Evolutionary conservation across 2,329 filamentous ascomycete genomes (phyloP).

Genomic region (Cladophialophora psammophila): DNA sequence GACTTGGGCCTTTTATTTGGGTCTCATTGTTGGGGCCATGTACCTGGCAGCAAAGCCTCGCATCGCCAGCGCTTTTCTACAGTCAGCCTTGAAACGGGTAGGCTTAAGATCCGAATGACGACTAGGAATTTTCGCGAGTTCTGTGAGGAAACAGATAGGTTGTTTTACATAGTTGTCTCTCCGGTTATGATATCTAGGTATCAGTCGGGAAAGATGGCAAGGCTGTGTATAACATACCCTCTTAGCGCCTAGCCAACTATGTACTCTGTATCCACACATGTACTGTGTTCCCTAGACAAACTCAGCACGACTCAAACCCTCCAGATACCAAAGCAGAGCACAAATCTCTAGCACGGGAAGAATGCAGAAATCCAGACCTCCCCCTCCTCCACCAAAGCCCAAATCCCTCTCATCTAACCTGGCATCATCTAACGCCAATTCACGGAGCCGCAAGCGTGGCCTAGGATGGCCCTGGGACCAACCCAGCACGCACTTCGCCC

Average conservation of each 20-base stretch:
- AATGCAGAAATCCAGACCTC: conserved; percentile 21
- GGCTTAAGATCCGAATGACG: too few species aligned
- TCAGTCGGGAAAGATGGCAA: too few species aligned
- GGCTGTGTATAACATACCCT: too few species aligned
- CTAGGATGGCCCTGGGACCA: conserved; percentile 37
- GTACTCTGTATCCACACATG: too few species aligned
- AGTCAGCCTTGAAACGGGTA: too few species aligned
- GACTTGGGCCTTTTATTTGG: conserved; percentile 2
- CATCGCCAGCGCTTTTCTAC: too few species aligned
- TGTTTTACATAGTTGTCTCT: too few species aligned
- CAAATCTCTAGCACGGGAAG: not conserved
- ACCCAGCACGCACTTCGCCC: conserved; percentile 30
- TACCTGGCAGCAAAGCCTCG: conserved; percentile 6
- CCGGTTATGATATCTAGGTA: too few species aligned
- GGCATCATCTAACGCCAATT: not conserved
- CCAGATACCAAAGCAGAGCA: not conserved
- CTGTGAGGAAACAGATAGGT: too few species aligned
- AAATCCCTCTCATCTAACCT: conserved; percentile 28
- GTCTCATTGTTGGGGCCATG: not conserved
- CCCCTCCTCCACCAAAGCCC: conserved; percentile 32
- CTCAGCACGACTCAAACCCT: not conserved
- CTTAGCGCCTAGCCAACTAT: too few species aligned
- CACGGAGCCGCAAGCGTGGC: conserved; percentile 29
- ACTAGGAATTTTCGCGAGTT: too few species aligned
- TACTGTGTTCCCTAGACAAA: not conserved